These are phyloP conservation scores for Hymenoscyphus linearis DNA, from an alignment of 2,329 filamentous ascomycete genomes.

Conservation along the genomic window DNA sequence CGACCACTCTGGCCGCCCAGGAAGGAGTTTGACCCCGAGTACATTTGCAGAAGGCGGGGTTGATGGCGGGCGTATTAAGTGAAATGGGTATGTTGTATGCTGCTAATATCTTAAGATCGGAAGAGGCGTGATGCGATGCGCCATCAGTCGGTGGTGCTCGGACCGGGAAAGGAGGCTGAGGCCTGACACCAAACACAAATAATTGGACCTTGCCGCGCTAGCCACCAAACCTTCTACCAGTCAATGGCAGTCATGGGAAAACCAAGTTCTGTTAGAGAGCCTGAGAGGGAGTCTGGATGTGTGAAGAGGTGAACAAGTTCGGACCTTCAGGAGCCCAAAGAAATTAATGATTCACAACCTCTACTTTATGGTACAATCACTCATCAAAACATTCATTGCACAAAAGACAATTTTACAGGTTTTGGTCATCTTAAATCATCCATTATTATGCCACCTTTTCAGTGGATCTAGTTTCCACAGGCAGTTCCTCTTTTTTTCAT, in stretches of 20 bases:
- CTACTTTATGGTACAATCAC: not conserved
- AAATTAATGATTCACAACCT: too few species aligned
- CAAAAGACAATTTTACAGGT: not conserved
- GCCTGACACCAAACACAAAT: too few species aligned
- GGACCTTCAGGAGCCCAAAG: too few species aligned
- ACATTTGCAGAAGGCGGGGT: constrained; percentile 53
- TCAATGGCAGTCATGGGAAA: too few species aligned
- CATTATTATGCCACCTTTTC: not conserved
- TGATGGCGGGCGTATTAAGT: constrained; percentile 14
- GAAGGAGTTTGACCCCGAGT: constrained; percentile 82
- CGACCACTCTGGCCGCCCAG: constrained; percentile 73
- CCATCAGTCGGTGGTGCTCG: too few species aligned
- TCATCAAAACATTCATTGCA: not conserved
- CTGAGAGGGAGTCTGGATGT: too few species aligned
- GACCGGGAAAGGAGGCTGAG: too few species aligned
- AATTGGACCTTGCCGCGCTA: too few species aligned
- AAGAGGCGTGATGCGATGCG: not conserved
- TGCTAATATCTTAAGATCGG: not conserved
- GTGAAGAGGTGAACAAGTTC: too few species aligned
- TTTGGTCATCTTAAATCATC: not conserved
- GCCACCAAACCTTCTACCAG: too few species aligned
- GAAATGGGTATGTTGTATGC: not conserved
- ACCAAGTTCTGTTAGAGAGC: too few species aligned
- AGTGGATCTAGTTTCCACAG: not conserved
- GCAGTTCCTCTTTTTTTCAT: not conserved